Conservation (phyloP, 2,329 filamentous ascomycete species). For the Fusarium abutilonis region DNA sequence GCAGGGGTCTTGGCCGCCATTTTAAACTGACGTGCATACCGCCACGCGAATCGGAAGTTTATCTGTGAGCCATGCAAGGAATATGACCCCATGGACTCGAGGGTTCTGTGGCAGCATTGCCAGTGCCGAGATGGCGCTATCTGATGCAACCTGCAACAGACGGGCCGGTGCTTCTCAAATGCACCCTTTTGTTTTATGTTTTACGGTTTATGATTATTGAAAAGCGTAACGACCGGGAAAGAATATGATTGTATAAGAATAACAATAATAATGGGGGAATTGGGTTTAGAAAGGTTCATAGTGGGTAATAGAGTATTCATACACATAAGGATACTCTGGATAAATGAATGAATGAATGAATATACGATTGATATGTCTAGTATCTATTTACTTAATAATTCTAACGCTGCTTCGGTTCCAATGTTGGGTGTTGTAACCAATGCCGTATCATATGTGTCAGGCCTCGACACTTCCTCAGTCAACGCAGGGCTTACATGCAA, state of each 20-base stretch:
- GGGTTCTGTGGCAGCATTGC: slow-evolving; percentile 6
- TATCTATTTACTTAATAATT: slow-evolving; percentile 28
- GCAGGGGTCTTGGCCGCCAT: slow-evolving; percentile 25
- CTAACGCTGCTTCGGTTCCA: slow-evolving; percentile 3
- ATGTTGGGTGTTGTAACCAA: slow-evolving; percentile 3
- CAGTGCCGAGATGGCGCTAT: slow-evolving; percentile 1
- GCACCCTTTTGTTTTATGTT: slow-evolving; percentile 8
- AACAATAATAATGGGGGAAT: slow-evolving; percentile 13
- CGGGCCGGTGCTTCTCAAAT: neutral
- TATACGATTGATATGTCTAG: slow-evolving; percentile 31
- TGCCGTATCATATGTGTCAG: slow-evolving; percentile 5
- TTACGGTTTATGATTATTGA: slow-evolving; percentile 35
- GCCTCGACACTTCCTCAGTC: slow-evolving; percentile 13
- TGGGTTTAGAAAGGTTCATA: neutral
- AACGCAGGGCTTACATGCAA: slow-evolving; percentile 34
- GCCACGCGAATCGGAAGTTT: slow-evolving; percentile 30
- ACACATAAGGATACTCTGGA: neutral
- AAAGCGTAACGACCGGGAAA: slow-evolving; percentile 29
- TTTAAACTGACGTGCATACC: slow-evolving; percentile 25
- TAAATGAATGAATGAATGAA: slow-evolving; percentile 37
- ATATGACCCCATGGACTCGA: slow-evolving; percentile 3
- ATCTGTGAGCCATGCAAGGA: slow-evolving; percentile 14
- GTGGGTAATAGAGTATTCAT: neutral
- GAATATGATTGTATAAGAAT: slow-evolving; percentile 16
- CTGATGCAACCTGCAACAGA: neutral